phyloP scores from a whole-genome alignment of 306 rosid genomes.

The Adenanthera pavonina region DNA sequence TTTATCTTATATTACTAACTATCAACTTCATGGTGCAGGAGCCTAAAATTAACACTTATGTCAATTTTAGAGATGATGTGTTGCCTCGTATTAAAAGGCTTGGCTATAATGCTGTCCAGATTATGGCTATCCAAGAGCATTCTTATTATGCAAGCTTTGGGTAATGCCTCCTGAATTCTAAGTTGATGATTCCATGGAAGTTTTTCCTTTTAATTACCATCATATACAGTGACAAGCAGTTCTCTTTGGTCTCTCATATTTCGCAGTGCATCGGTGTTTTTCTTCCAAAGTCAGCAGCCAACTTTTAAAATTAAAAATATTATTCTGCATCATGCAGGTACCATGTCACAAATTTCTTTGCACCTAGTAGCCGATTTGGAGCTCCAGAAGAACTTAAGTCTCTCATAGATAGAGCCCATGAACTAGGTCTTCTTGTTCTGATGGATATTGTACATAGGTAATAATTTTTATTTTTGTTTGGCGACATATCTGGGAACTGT shows the following conservation, averaged over 20 bases:
- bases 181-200: slow-evolving; percentile 12
- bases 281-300: slow-evolving; percentile 21
- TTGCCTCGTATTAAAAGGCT: slow-evolving; percentile 73
- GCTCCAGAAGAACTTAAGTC: slow-evolving; percentile 97
- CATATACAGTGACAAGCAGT: slow-evolving; percentile 3
- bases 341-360: slow-evolving; percentile 97
- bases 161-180: slow-evolving; percentile 51
- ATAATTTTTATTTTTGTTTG: background rate
- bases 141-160: slow-evolving; percentile 99
- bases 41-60: slow-evolving; percentile 82
- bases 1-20: background rate
- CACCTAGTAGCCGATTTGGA: slow-evolving; percentile 98
- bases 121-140: slow-evolving; percentile 99
- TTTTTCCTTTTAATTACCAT: slow-evolving; percentile 2
- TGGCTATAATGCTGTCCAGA: slow-evolving; percentile 98
- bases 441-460: slow-evolving; percentile 99
- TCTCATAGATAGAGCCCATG: slow-evolving; percentile 91
- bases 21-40: slow-evolving; percentile 57
- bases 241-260: slow-evolving; percentile 35
- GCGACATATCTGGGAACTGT: background rate
- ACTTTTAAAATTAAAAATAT: background rate
- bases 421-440: slow-evolving; percentile 92
- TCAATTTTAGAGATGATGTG: slow-evolving; percentile 82
- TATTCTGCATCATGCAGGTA: slow-evolving; percentile 61
- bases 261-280: slow-evolving; percentile 25